Evolutionary conservation across 805 yeast species (phyloP).

Genomic region (Nakazawaea ambrosiae): DNA sequence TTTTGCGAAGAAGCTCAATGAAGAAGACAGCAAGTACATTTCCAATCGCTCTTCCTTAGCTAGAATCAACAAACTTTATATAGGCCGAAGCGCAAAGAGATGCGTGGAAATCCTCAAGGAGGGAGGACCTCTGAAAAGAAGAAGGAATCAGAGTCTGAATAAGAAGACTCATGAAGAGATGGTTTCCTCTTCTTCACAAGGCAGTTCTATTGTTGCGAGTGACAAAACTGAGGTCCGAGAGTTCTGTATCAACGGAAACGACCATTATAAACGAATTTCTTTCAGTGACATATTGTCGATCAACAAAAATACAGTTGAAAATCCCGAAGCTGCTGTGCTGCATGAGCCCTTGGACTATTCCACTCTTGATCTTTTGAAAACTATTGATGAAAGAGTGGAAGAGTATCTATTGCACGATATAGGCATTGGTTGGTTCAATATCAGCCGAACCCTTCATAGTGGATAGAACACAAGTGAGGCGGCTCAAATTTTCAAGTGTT

Average conservation of each 20-base stretch:
- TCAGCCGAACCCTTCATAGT: constrained; percentile 1
- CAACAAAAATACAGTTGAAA: too few relatives aligned
- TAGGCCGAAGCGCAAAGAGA: background rate
- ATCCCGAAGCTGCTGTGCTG: background rate
- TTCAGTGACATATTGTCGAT: background rate
- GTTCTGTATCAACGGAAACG: background rate
- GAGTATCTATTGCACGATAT: constrained; percentile 4
- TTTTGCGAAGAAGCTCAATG: constrained; percentile 4
- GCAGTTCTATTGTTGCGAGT: background rate
- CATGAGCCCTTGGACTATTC: background rate
- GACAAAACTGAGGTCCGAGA: background rate
- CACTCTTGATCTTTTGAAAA: background rate
- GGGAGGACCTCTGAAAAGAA: too few relatives aligned
- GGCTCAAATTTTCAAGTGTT: too few relatives aligned
- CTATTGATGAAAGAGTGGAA: background rate
- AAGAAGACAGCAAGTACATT: background rate
- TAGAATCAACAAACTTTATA: too few relatives aligned
- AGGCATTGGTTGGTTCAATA: constrained; percentile 9
- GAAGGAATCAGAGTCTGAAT: too few relatives aligned
- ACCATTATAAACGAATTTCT: background rate
- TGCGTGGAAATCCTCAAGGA: background rate
- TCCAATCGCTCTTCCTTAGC: background rate
- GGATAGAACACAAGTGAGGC: constrained; percentile 5
- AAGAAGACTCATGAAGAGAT: background rate
- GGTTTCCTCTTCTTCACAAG: background rate